phyloP scores from a whole-genome alignment of 1,139 yeast genomes.

The Yamadazyma epiphylla region DNA sequence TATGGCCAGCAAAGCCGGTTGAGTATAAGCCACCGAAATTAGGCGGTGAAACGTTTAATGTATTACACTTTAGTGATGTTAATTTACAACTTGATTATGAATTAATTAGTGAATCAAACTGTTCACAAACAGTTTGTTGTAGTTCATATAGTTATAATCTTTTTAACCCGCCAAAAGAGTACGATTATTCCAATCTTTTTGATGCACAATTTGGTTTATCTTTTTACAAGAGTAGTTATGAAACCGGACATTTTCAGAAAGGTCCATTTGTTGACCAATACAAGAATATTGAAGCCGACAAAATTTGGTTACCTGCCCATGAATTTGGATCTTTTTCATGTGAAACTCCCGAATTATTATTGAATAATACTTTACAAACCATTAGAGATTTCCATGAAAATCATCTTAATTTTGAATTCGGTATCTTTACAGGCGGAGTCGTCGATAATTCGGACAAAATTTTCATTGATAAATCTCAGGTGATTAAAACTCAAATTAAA shows the following conservation, averaged over 20 bases:
- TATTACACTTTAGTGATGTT: slow-evolving; percentile 26
- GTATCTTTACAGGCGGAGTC: slow-evolving; percentile 29
- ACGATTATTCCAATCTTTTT: slow-evolving; percentile 14
- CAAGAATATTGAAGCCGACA: slow-evolving; percentile 3
- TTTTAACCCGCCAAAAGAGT: slow-evolving; percentile 10
- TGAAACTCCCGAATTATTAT: slow-evolving; percentile 24
- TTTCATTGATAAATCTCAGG: slow-evolving; percentile 14
- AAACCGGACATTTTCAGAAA: slow-evolving; percentile 18
- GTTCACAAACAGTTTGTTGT: slow-evolving; percentile 26
- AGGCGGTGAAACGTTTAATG: slow-evolving; percentile 17
- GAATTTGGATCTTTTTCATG: slow-evolving; percentile 30
- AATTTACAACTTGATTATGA: slow-evolving; percentile 23
- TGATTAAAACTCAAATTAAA: slow-evolving; percentile 13
- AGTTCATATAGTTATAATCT: slow-evolving; percentile 18
- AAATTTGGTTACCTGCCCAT: slow-evolving; percentile 23
- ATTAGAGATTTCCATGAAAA: slow-evolving; percentile 21
- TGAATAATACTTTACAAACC: slow-evolving; percentile 24
- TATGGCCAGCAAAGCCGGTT: slow-evolving; percentile 38
- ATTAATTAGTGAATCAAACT: slow-evolving; percentile 25
- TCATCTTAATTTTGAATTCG: slow-evolving; percentile 24
- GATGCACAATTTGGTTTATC: slow-evolving; percentile 14
- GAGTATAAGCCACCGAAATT: slow-evolving; percentile 22
- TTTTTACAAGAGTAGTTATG: slow-evolving; percentile 22
- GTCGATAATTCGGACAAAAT: slow-evolving; percentile 21
- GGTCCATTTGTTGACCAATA: slow-evolving; percentile 21